Evolutionary conservation across 768 basidiomycete species (phyloP), one percentile per base, ranked within the genome.

Genomic region (Dioszegia crocea): DNA sequence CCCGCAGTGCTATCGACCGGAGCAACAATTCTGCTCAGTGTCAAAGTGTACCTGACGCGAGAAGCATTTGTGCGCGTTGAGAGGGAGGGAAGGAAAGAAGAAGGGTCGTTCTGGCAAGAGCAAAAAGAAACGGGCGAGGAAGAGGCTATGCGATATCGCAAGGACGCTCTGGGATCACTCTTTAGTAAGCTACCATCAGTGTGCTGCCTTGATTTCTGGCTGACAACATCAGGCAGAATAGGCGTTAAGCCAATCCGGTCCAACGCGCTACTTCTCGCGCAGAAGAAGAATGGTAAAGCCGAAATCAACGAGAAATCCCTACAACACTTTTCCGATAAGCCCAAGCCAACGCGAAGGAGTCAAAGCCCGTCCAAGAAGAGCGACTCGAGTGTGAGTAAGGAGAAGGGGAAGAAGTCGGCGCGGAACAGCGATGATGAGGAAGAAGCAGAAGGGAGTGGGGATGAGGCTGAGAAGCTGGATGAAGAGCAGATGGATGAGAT

Each of bases 91-190:
- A 56, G 68, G 53, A 62, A 71, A 41, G 67, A 68, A 19, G 57
- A 57, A 19, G 68, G 65, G 1, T 62, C 61, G 11, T 74, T 85
- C 68, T 86, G 89, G 73, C 83, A 84, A 61, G 88, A 90, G 71
- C 88, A 88, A 2, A 80, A 84, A 51, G 91, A 94, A 73, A 92
- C 89, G 0, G 79, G 80, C 4, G 84, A 85, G 59, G 91, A 96
- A 77, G 85, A 84, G 64, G 78, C 79, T n/a, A 81, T 96, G 49
- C 82, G 90, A 40, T 86, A 87, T 75, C 81, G 92, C 36, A 96
- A 94, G 73, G 78, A 80, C 38, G 84, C 91, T 0, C 80, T 94
- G 33, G 77, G 86, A 2, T 79, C 82, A 52, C 77, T 97, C 29
- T 93, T 97, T 68, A 82, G 88, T 52, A 80, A 82, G 76, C 48